Evolutionary conservation across 2,329 filamentous ascomycete species (phyloP).

Genomic region (Colletotrichum aenigma): DNA sequence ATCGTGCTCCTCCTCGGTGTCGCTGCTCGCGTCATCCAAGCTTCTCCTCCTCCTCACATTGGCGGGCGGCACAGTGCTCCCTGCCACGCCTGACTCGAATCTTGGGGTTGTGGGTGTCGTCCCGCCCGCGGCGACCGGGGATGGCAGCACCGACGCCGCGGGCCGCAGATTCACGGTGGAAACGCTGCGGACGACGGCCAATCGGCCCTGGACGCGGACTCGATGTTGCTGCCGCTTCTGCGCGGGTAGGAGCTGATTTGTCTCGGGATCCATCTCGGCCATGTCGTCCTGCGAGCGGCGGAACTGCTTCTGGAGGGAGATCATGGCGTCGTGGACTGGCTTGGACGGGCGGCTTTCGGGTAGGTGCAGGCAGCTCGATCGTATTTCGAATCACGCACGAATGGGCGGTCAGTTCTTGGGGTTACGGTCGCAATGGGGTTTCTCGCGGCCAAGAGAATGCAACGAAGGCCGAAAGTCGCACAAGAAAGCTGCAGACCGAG

Average conservation of each 20-base stretch:
- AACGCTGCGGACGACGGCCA: constrained; percentile 38
- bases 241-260: constrained; percentile 32
- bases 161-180: constrained; percentile 30
- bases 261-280: constrained; percentile 32
- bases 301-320: not conserved
- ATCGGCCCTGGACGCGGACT: constrained; percentile 40
- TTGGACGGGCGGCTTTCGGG: not conserved
- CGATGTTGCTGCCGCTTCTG: constrained; percentile 30
- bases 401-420: not conserved
- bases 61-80: not conserved
- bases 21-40: constrained; percentile 22
- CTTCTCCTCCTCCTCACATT: constrained; percentile 19
- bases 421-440: not conserved
- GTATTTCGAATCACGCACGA: not conserved
- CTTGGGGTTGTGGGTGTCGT: constrained; percentile 1
- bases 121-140: not conserved
- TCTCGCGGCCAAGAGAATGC: not conserved
- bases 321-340: not conserved
- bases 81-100: constrained; percentile 25
- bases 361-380: not conserved
- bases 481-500: not conserved
- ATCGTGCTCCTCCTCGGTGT: constrained; percentile 27
- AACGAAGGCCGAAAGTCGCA: not conserved
- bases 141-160: not conserved
- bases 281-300: constrained; percentile 16